Evolutionary conservation across 2,329 filamentous ascomycete species (phyloP).

Genomic region (Colletotrichum liaoningense): DNA sequence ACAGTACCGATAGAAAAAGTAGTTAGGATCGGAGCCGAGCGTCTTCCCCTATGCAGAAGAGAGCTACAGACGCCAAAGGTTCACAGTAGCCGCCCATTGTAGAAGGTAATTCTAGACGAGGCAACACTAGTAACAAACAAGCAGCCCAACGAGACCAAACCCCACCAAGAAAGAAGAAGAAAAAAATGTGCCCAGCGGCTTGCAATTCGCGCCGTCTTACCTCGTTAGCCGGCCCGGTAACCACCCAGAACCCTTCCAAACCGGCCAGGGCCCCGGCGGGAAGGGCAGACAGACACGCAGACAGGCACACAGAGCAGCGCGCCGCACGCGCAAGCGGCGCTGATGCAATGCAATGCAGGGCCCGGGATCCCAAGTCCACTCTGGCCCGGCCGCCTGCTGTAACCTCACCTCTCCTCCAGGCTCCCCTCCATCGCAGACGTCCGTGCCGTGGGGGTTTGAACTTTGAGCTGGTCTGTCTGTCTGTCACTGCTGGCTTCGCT

Average conservation of each 20-base stretch:
- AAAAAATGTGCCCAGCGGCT: not conserved
- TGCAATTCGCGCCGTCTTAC: not conserved
- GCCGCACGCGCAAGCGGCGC: conserved; percentile 10
- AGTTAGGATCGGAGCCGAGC: not conserved
- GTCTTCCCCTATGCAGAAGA: not conserved
- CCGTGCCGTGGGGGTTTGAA: conserved; percentile 4
- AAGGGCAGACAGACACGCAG: not conserved
- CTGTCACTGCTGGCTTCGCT: not conserved
- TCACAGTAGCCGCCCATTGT: not conserved
- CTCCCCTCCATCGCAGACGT: too few relatives aligned
- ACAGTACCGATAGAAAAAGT: too few relatives aligned
- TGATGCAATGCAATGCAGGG: conserved; percentile 33
- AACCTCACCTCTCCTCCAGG: not conserved
- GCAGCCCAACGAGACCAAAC: not conserved
- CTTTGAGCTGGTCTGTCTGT: too few relatives aligned
- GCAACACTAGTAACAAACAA: too few relatives aligned
- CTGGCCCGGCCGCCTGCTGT: not conserved
- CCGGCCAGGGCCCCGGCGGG: not conserved
- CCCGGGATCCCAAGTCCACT: not conserved
- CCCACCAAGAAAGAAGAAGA: not conserved
- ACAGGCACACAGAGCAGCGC: not conserved
- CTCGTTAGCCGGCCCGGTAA: conserved; percentile 1
- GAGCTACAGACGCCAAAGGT: too few relatives aligned
- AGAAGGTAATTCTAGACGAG: not conserved
- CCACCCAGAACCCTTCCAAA: not conserved